Base-by-base conservation (phyloP, 345 rosid genomes). In the Luvunga scandens region DNA sequence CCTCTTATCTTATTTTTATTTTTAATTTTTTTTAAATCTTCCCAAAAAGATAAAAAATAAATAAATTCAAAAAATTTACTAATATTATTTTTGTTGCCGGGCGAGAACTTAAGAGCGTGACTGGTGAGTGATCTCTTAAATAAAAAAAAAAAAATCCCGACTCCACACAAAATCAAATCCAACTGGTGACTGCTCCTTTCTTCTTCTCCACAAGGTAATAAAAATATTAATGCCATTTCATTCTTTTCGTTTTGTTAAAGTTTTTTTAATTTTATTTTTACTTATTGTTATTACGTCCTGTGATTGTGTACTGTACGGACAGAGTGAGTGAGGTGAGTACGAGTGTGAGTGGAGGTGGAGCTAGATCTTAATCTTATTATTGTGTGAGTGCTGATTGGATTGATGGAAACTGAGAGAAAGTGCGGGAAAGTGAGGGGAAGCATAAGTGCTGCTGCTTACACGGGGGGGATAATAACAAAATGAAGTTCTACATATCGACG, bases 401-500 rank as follows among this genome's bases (percentile, higher is more conserved):
- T 79, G 69, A 83, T 84, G 91, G 86, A 83, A 78, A 27, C 66
- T 71, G 73, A 78, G 83, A 80, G 64, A 65, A 69, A 77, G 66
- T 42, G 81, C 14, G 71, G 71, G 75, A 18, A 69, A 75, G 66
- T 39, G 66, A 71, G 34, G 59, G 80, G 55, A 27, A 66, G 71
- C 28, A 18, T 6, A 5, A 31, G 57, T 53, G 57, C 21, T 0
- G 57, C 2, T 53, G 6, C 22, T 70, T 18, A 8, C 21, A 50
- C 39, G 1, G 78, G 62, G 59, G 73, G 77, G 77, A 75, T 13
- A 45, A 13, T 3, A 45, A 45, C 76, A 79, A 2, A 1, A 92
- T 91, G 96, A 94, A 88, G 94, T 85, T 90, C 39, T 88, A 88
- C 86, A 84, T 91, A 81, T 94, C 96, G 38, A 86, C 91, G 62